Conservation (phyloP, 2,329 filamentous ascomycete species). For the Fusarium sp. region DNA sequence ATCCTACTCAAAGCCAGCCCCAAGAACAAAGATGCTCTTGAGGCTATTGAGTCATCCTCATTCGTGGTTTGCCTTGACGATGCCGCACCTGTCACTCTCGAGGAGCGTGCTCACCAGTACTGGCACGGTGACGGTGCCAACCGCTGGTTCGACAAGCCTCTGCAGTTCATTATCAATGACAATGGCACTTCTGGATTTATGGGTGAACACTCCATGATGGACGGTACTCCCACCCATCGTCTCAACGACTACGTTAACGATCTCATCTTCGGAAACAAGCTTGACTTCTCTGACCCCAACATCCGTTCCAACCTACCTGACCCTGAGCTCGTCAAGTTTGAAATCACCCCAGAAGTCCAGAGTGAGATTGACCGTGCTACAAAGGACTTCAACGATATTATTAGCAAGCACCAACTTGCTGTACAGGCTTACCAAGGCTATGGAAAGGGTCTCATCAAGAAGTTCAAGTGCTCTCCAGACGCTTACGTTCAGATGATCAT, state of each 20-base stretch:
- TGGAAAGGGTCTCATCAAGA: constrained; percentile 98
- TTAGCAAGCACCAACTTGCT: constrained; percentile 87
- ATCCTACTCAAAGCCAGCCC: constrained; percentile 80
- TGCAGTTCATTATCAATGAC: constrained; percentile 98
- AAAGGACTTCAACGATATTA: constrained; percentile 83
- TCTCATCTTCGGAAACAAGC: constrained; percentile 92
- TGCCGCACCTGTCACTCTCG: constrained; percentile 88
- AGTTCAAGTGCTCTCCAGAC: constrained; percentile 98
- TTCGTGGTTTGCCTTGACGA: constrained; percentile 96
- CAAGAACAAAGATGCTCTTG: constrained; percentile 80
- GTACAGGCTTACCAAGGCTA: constrained; percentile 98
- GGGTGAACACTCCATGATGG: constrained; percentile 99
- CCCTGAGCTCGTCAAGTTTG: constrained; percentile 81
- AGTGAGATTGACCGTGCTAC: constrained; percentile 83
- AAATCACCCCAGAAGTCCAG: constrained; percentile 78
- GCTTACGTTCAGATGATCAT: constrained; percentile 99
- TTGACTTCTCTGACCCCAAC: constrained; percentile 84
- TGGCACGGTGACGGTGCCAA: constrained; percentile 98
- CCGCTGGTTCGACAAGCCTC: constrained; percentile 97
- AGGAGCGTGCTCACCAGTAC: constrained; percentile 95
- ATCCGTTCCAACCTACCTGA: constrained; percentile 88
- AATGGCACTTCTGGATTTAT: constrained; percentile 98
- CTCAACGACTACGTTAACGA: constrained; percentile 95
- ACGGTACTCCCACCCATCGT: constrained; percentile 96
- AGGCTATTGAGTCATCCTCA: constrained; percentile 86